Base-by-base conservation (phyloP, 257 asterid genomes). In the Avicennia marina region DNA sequence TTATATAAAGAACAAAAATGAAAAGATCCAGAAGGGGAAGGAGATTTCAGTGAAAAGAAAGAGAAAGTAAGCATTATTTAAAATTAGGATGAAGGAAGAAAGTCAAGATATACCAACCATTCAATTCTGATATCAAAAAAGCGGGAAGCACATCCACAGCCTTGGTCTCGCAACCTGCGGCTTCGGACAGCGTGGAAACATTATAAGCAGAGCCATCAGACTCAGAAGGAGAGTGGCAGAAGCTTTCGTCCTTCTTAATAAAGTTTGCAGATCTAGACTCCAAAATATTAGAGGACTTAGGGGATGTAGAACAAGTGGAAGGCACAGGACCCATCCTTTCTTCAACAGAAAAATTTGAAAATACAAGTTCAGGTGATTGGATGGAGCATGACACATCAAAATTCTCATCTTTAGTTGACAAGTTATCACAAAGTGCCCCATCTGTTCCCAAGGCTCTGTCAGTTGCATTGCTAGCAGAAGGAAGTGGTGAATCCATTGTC, bases 71-170 rank as follows among this genome's bases (percentile, higher is more conserved):
- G 54, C 50, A 33, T 16, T 10, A 17, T 47, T 19, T 12, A 17
- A 41, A 31, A 67, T 17, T 25, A 60, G 52, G 38, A 61, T 57
- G 53, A 40, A 26, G 40, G 41, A 46, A 32, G n/a, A 56, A 52
- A 43, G 63, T 44, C 45, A 32, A 58, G 58, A 71, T 65, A 55
- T 48, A 65, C 83, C 68, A 61, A 82, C 89, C 86, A 66, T 68
- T 62, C 64, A 73, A 68, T 53, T 63, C 65, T 43, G 65, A 31
- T 39, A 64, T 25, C 21, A 45, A 41, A 46, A 29, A 60, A 57
- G 70, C 53, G 55, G 72, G 68, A 43, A 40, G 53, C 61, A 18
- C 63, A 63, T 53, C 52, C 46, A 52, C 62, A 13, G 60, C 46
- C 71, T 76, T 60, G 36, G 47, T 58, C 53, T 53, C 59, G 65